Base-by-base conservation (phyloP, 306 rosid species). In the Sesbania bispinosa region DNA sequence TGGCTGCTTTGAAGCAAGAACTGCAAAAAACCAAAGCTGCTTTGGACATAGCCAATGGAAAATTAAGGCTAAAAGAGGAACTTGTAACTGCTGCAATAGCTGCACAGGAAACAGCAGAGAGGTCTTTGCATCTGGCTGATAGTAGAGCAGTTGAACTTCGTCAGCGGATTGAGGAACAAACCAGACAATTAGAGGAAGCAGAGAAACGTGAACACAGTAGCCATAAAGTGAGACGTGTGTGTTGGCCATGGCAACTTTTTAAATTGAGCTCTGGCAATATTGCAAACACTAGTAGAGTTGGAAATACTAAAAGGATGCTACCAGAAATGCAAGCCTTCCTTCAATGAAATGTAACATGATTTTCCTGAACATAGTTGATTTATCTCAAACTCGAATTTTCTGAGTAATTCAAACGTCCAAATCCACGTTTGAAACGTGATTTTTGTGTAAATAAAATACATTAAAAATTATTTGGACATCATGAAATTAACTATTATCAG, bases 81-180 rank as follows among this genome's bases (percentile, higher is more conserved):
- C 93, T 92, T 11, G 96, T 88, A 61, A 82, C 58, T 10, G 27
- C 86, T 6, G 96, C 96, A 65, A 92, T 89, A 89, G 84, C 84
- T 0, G 97, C 97, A 45, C 96, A 92, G 51, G 91, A 88, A 65
- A 96, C 97, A 23, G 96, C 90, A 27, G 97, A 91, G 83, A 87
- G 80, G 74, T 87, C 96, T 6, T 82, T 92, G 81, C 77, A 80
- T 68, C 73, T 92, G 57, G 88, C 88, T 11, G 96, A 92, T 82
- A 82, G 81, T 32, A 79, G 93, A 72, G 85, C 91, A 14, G 60
- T 82, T 29, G 89, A 80, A 55, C 89, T 89, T 61, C 86, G 89
- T 20, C 67, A 35, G 11, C 78, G 53, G 11, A 71, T 87, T 7
- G 97, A 92, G 35, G 88, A 84, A 26, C 79, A 87, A 20, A 84